Conservation (phyloP, 2,329 filamentous ascomycete species). For the Fusarium sp. region DNA sequence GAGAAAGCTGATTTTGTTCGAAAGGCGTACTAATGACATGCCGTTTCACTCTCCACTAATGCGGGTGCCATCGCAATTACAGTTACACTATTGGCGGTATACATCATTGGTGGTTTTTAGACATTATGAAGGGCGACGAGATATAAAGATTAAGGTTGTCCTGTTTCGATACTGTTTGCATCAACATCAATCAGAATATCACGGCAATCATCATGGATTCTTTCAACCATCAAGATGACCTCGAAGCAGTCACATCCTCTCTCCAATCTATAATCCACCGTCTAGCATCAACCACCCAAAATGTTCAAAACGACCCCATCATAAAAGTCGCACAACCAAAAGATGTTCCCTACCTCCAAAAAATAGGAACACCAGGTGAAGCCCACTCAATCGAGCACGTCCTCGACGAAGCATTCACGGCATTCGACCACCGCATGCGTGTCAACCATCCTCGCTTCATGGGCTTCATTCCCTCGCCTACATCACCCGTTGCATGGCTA, state of each 20-base stretch:
- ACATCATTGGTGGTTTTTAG: not conserved
- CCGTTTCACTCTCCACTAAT: not conserved
- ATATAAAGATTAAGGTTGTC: not conserved
- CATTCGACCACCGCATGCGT: conserved; percentile 28
- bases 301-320: conserved; percentile 19
- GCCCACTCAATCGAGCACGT: conserved; percentile 24
- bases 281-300: conserved; percentile 11
- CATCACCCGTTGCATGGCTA: conserved; percentile 40
- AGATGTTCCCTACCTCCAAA: conserved; percentile 18
- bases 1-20: not conserved
- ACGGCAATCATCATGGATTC: not conserved
- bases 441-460: conserved; percentile 36
- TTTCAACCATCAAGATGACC: conserved; percentile 3
- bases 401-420: conserved; percentile 19
- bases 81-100: not conserved
- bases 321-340: conserved; percentile 28
- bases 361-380: conserved; percentile 19
- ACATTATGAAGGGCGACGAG: not conserved
- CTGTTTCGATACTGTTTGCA: not conserved
- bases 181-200: not conserved
- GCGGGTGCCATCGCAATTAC: not conserved
- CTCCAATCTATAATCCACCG: conserved; percentile 12
- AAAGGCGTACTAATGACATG: conserved; percentile 24
- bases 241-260: conserved; percentile 19
- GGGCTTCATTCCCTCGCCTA: conserved; percentile 43